Evolutionary conservation across 192 early-diverging fungal genomes (phyloP), one percentile per base, ranked within the genome.

Genomic region (Rhizophagus clarus): DNA sequence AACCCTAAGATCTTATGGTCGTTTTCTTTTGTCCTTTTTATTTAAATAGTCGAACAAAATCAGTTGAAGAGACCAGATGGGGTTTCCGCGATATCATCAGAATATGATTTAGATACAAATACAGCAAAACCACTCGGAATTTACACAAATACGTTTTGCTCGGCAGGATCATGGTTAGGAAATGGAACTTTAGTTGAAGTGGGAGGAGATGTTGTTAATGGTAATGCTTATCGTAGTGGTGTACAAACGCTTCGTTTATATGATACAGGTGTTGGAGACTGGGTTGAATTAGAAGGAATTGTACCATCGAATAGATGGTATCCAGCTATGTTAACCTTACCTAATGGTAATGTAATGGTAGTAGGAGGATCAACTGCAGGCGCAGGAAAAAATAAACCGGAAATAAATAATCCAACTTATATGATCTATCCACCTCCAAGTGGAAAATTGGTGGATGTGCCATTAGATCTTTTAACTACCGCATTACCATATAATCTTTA

Each of bases 131-230:
- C 82, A 14, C 42, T 89, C 62, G 81, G 83, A 17, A 61, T 89
- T 7, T 69, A 79, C 28, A 89, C 88, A 49, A 89, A 89, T 63
- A 88, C 88, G 14, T 89, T 89, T 79, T 89, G 88, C 61, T 88
- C 88, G 15, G 88, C 81, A 15, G 88, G 88, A 17, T 87, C 87
- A 32, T 89, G 86, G 75, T 80, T 89, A 14, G 80, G 75, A 10
- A 89, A 89, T 32, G 88, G 88, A 28, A 89, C 87, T n/a, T 77
- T 89, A n/a, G 86, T 89, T 72, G 85, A 85, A 56, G 86, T 79
- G 12, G 88, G 86, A 2, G 88, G 88, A 20, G 87, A 83, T 22
- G 69, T 81, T 32, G 60, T 62, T n/a, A n/a, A n/a, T 67, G 85
- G 17, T 51, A 4, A 14, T 15, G 1, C 17, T 51, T 51, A 17